A percentile compares a stretch with the other conserved stretches of the same genome.
phyloP scores from a whole-genome alignment of 495 filamentous ascomycete species.

The Aspergillus carlsbadensis region DNA sequence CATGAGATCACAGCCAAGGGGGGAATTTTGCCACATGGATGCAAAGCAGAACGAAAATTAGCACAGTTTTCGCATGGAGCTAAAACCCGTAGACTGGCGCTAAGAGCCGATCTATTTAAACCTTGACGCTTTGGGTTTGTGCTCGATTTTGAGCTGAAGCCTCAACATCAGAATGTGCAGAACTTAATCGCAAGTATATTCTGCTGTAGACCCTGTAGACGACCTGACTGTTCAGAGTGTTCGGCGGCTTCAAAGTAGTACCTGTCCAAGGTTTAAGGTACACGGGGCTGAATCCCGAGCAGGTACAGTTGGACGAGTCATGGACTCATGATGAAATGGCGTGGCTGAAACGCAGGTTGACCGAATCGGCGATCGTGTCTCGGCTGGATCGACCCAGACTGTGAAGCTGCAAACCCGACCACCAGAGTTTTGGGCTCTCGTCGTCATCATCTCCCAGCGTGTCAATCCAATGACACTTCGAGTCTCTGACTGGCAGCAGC shows the following conservation, averaged over 20 bases:
- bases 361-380: background rate
- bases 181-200: background rate
- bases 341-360: background rate
- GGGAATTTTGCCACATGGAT: constrained; percentile 1
- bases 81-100: background rate
- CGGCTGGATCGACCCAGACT: background rate
- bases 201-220: too few species aligned
- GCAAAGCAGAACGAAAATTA: background rate
- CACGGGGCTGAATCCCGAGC: too few species aligned
- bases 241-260: too few species aligned
- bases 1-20: background rate
- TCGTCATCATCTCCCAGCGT: background rate
- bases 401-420: background rate
- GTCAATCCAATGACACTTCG: background rate
- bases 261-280: too few species aligned
- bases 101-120: constrained; percentile 7
- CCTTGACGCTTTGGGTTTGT: background rate
- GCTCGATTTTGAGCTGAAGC: background rate
- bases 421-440: background rate
- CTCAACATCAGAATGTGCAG: background rate
- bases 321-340: background rate
- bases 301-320: too few species aligned
- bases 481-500: background rate
- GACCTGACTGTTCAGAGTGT: too few species aligned
- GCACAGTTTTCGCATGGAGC: background rate